phyloP scores from a whole-genome alignment of 2,329 filamentous ascomycete genomes.

The Aciculosporium take region DNA sequence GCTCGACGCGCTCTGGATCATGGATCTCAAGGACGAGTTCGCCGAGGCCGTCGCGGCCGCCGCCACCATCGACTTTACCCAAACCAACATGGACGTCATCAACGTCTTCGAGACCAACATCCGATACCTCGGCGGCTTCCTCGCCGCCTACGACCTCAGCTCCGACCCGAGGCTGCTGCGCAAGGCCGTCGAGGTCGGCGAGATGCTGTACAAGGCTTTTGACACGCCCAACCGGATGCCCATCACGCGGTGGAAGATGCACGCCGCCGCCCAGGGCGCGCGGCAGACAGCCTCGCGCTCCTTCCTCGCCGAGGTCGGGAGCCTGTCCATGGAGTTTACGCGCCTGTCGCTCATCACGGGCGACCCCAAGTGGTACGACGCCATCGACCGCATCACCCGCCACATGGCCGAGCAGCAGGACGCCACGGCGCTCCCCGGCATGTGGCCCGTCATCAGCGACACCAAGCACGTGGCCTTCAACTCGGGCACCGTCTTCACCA shows the following conservation, averaged over 20 bases:
- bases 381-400: slow-evolving; percentile 54
- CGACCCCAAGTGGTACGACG: slow-evolving; percentile 59
- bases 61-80: slow-evolving; percentile 33
- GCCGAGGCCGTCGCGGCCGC: slow-evolving; percentile 35
- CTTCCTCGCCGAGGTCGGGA: slow-evolving; percentile 49
- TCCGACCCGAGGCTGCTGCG: slow-evolving; percentile 25
- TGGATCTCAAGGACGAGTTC: slow-evolving; percentile 44
- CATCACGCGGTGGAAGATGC: slow-evolving; percentile 16
- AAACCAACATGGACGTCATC: slow-evolving; percentile 25
- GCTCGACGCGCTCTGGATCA: slow-evolving; percentile 48
- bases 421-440: slow-evolving; percentile 52
- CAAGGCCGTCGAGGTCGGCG: slow-evolving; percentile 36
- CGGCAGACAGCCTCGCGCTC: slow-evolving; percentile 7
- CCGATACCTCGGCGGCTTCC: slow-evolving; percentile 36
- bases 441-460: slow-evolving; percentile 58
- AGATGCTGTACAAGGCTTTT: slow-evolving; percentile 38
- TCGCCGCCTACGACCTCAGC: slow-evolving; percentile 36
- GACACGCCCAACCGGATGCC: slow-evolving; percentile 38
- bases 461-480: slow-evolving; percentile 51
- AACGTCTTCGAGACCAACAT: slow-evolving; percentile 42
- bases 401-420: slow-evolving; percentile 52
- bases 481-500: slow-evolving; percentile 26
- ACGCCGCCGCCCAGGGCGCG: slow-evolving; percentile 13
- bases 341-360: slow-evolving; percentile 55
- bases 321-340: slow-evolving; percentile 57